phyloP scores from a whole-genome alignment of 2,329 filamentous ascomycete genomes.

The Hypoxylon sp. region DNA sequence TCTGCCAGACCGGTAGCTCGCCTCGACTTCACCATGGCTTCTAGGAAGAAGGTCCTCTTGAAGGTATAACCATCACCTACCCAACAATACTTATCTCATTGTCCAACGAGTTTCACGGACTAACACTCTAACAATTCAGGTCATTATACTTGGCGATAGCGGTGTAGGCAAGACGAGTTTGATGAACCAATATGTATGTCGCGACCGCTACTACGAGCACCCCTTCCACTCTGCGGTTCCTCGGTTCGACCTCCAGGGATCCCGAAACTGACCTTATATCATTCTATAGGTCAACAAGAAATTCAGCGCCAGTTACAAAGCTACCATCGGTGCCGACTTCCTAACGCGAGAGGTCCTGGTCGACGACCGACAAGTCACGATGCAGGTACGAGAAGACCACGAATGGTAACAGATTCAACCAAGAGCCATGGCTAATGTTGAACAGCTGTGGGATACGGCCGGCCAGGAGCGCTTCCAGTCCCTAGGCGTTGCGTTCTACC shows the following conservation, averaged over 20 bases:
- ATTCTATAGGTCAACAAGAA: slow-evolving; percentile 97
- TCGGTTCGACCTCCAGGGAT: slow-evolving; percentile 1
- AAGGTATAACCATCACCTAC: slow-evolving; percentile 69
- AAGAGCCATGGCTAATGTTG: slow-evolving; percentile 41
- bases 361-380: slow-evolving; percentile 96
- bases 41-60: slow-evolving; percentile 89
- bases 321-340: slow-evolving; percentile 98
- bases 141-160: slow-evolving; percentile 98
- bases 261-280: slow-evolving; percentile 30
- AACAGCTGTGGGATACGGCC: slow-evolving; percentile 95
- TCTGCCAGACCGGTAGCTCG: slow-evolving; percentile 16
- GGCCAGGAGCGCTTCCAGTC: slow-evolving; percentile 98
- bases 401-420: slow-evolving; percentile 17
- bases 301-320: slow-evolving; percentile 99
- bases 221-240: slow-evolving; percentile 13
- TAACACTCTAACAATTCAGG: slow-evolving; percentile 65
- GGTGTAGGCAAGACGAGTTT: slow-evolving; percentile 99
- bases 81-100: slow-evolving; percentile 21
- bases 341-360: slow-evolving; percentile 97
- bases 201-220: slow-evolving; percentile 22
- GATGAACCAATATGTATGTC: slow-evolving; percentile 99
- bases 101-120: background rate
- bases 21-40: slow-evolving; percentile 70
- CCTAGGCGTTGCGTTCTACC: slow-evolving; percentile 95
- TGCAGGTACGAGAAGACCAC: slow-evolving; percentile 76